Conservation (phyloP, 192 early-diverging fungal genomes). For the Coemansia sp. region DNA sequence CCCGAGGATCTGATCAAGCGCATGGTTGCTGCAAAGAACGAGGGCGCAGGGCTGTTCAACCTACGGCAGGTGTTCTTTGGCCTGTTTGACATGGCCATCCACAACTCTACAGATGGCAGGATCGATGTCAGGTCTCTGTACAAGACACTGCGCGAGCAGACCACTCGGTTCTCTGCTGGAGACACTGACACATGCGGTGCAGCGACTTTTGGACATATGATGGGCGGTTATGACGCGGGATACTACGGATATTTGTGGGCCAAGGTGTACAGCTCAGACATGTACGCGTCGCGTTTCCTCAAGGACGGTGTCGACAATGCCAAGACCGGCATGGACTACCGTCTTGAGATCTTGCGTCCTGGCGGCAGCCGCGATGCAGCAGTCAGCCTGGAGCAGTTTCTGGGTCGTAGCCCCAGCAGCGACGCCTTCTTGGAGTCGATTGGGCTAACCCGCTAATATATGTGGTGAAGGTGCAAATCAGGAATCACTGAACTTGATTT, state of each 20-base stretch:
- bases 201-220: constrained; percentile 60
- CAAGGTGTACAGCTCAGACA: constrained; percentile 74
- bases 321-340: constrained; percentile 62
- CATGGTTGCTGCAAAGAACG: constrained; percentile 63
- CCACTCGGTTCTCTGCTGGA: constrained; percentile 13
- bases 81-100: constrained; percentile 66
- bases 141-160: constrained; percentile 25
- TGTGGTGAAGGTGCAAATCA: too few relatives aligned
- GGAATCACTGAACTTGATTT: too few relatives aligned
- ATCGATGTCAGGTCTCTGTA: constrained; percentile 34
- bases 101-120: constrained; percentile 49
- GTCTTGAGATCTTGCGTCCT: constrained; percentile 59
- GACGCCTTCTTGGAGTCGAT: not conserved
- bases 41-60: constrained; percentile 59
- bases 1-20: constrained; percentile 63
- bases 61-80: constrained; percentile 70
- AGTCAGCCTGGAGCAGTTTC: not conserved
- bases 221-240: constrained; percentile 64
- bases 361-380: constrained; percentile 1
- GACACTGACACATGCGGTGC: constrained; percentile 41
- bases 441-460: not conserved
- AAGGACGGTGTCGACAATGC: constrained; percentile 57
- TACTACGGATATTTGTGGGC: constrained; percentile 77
- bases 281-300: constrained; percentile 66
- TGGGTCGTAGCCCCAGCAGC: not conserved